phyloP scores from a whole-genome alignment of 2,329 filamentous ascomycete genomes.

The Cordyceps pruinosa region DNA sequence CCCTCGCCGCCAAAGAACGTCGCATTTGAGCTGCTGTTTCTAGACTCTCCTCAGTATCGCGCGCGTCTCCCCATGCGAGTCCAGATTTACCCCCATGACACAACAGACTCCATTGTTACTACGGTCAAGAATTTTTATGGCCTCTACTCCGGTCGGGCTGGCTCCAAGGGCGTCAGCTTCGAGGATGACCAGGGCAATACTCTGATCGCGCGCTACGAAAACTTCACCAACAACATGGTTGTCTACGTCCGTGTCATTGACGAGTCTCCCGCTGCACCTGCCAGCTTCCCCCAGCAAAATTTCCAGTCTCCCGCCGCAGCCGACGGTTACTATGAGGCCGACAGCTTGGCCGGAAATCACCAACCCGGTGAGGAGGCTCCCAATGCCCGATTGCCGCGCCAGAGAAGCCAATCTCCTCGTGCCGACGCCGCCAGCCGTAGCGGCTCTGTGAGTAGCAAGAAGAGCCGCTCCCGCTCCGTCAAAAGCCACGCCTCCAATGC shows the following conservation, averaged over 20 bases:
- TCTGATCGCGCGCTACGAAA: constrained; percentile 92
- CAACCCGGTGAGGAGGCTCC: constrained; percentile 55
- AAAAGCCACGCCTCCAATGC: constrained; percentile 54
- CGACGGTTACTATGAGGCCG: constrained; percentile 45
- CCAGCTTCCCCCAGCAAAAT: constrained; percentile 19
- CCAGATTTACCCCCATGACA: constrained; percentile 91
- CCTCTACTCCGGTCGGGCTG: constrained; percentile 67
- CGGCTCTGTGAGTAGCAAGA: constrained; percentile 55
- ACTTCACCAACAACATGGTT: constrained; percentile 85
- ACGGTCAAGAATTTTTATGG: constrained; percentile 99
- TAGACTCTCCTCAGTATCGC: constrained; percentile 59
- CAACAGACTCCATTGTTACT: constrained; percentile 93
- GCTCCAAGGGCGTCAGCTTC: constrained; percentile 82
- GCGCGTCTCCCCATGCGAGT: constrained; percentile 78
- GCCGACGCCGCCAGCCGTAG: constrained; percentile 64
- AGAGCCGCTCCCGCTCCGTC: constrained; percentile 59
- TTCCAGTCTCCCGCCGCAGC: constrained; percentile 36
- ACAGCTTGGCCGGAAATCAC: constrained; percentile 39
- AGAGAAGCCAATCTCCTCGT: constrained; percentile 72
- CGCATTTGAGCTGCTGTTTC: constrained; percentile 69
- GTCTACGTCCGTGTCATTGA: constrained; percentile 86
- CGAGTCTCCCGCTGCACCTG: constrained; percentile 46
- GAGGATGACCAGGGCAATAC: constrained; percentile 85
- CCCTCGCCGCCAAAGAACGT: constrained; percentile 60
- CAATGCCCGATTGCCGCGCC: constrained; percentile 59